phyloP scores from a whole-genome alignment of 768 basidiomycete species.

The Hericium rajendrae region DNA sequence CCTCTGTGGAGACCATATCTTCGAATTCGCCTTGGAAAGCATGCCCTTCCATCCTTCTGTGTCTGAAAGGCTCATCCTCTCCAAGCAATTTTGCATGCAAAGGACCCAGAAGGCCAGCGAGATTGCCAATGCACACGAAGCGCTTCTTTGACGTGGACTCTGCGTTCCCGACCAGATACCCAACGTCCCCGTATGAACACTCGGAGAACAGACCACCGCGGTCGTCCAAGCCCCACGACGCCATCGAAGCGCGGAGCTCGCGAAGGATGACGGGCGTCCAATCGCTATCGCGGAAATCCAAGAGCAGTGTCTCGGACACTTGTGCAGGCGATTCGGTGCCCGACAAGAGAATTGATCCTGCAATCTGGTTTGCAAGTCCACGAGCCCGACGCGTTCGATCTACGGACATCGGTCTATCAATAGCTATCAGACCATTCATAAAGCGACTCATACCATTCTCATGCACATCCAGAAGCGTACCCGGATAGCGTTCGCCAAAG shows the following conservation, averaged over 20 bases:
- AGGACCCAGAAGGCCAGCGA: neutral
- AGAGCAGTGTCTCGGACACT: conserved; percentile 6
- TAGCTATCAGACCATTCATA: neutral
- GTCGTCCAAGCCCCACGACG: conserved; percentile 1
- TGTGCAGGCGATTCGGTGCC: conserved; percentile 8
- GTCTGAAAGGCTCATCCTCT: conserved; percentile 4
- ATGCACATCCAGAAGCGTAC: conserved; percentile 3
- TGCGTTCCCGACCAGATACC: neutral
- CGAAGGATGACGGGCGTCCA: conserved; percentile 2
- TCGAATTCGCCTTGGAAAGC: conserved; percentile 5
- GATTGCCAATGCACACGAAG: conserved; percentile 2
- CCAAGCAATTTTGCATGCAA: conserved; percentile 1
- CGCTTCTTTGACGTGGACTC: conserved; percentile 2
- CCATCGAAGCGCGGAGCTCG: conserved; percentile 6
- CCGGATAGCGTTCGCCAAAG: conserved; percentile 6
- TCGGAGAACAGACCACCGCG: conserved; percentile 2
- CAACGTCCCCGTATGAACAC: conserved; percentile 4
- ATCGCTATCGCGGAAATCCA: conserved; percentile 2
- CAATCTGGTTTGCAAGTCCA: conserved; percentile 4
- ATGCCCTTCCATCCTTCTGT: conserved; percentile 1
- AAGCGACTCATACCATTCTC: neutral
- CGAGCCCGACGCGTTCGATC: conserved; percentile 5
- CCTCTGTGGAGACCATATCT: conserved; percentile 1
- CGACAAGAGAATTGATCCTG: conserved; percentile 2
- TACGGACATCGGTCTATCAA: neutral